Base-by-base conservation (phyloP, 1,284 basidiomycete species). In the Pyrrhoderma noxium region DNA sequence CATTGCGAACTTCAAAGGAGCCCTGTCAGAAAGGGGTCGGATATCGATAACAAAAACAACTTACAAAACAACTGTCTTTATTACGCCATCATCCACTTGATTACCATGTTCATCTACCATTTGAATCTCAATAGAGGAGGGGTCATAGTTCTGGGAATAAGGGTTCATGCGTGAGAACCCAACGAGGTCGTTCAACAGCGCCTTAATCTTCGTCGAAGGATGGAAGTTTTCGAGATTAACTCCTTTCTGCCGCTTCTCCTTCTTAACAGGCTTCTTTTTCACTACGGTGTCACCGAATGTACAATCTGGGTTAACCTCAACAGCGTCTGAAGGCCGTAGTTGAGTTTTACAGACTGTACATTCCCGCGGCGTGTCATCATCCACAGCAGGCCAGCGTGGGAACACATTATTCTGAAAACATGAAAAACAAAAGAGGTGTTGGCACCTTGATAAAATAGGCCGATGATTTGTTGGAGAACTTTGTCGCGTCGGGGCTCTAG, bases 11-110 rank as follows among this genome's bases (percentile, higher is more conserved):
- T 89, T 16, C 35, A 34, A 47, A 31, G 8, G 23, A 43, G 19
- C 23, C 46, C 9, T 52, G 44, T 13, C 58, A 40, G 43, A 51
- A 39, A 21, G 43, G 31, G 47, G 22, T 51, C 38, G 47, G 38
- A 45, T 54, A 49, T 45, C 8, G 16, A 18, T 41, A 36, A 13
- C 23, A 23, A 44, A 21, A 53, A 18, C 35, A 19, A 78, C 89
- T 69, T 64, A 93, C 89, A 96, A 96, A 45, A 96, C 92, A 43
- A 96, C 86, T 3, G 89, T 91, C 71, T 96, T 96, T 49, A 82
- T 72, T 36, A 82, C 64, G 8, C 82, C 79, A 54, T 79, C 82
- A 48, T 77, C 74, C 16, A 40, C 5, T 8, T 14, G 16, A 57
- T 85, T 80, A 39, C 91, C 89, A 51, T 85, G 67, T 42, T 77